phyloP scores from a whole-genome alignment of 2,329 filamentous ascomycete genomes.

The Emergomyces pasteurianus region DNA sequence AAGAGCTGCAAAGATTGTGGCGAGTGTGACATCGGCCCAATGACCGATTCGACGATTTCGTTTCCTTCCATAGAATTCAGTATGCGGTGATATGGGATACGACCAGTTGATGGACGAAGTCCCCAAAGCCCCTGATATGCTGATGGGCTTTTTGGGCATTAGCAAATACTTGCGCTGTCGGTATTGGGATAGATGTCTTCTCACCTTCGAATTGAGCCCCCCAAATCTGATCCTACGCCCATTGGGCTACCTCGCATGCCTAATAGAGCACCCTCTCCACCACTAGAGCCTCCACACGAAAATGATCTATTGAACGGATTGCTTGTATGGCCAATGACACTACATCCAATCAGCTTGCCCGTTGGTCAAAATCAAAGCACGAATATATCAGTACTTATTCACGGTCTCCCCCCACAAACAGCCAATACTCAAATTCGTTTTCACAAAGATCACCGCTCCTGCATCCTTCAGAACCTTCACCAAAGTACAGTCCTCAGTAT shows the following conservation, averaged over 20 bases:
- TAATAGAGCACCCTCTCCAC: slow-evolving; percentile 54
- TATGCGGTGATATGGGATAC: slow-evolving; percentile 23
- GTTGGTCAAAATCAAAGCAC: not conserved
- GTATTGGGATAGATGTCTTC: not conserved
- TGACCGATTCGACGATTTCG: slow-evolving; percentile 17
- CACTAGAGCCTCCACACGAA: slow-evolving; percentile 53
- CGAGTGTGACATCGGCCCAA: slow-evolving; percentile 17
- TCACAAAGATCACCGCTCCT: slow-evolving; percentile 26
- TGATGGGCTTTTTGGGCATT: slow-evolving; percentile 19
- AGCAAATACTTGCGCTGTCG: not conserved
- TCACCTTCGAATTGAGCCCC: slow-evolving; percentile 27
- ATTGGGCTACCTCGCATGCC: slow-evolving; percentile 46
- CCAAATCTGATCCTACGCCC: slow-evolving; percentile 53
- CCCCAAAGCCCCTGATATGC: slow-evolving; percentile 31
- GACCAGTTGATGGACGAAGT: slow-evolving; percentile 25
- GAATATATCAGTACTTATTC: not conserved
- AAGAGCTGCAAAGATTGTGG: slow-evolving; percentile 16
- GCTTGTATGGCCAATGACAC: slow-evolving; percentile 28
- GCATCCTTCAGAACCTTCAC: not conserved
- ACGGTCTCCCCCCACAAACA: not conserved
- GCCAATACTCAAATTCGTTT: slow-evolving; percentile 15
- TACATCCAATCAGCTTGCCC: not conserved
- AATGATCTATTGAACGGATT: slow-evolving; percentile 53
- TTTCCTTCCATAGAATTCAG: slow-evolving; percentile 12
- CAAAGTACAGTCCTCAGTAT: not conserved